Evolutionary conservation across 768 basidiomycete species (phyloP), one percentile per base, ranked within the genome.

Genomic region (Naganishia vaughanmartiniae): DNA sequence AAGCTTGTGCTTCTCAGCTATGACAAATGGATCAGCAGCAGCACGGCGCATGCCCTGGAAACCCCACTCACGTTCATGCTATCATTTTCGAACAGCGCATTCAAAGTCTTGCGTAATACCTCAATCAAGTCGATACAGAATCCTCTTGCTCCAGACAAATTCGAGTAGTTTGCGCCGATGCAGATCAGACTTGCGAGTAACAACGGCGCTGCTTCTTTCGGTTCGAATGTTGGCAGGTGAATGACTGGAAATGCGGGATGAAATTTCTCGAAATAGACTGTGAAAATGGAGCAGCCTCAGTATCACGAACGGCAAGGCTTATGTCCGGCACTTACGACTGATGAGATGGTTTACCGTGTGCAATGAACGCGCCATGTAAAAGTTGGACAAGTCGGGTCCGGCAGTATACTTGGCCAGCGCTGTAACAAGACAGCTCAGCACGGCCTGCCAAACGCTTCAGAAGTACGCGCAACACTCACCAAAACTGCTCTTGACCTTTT

Each of bases 121-220:
- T 69, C 67, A 31, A 69, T 69, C 67, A 69, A 33, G 42, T 69
- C 67, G 55, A 69, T 57, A 21, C 55, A 56, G 36, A 69, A 69
- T 1, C 55, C 56, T 34, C 67, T 51, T 11, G 67, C 55, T 46
- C 67, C 67, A 9, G 67, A 36, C 26, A 56, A 28, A 34, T 69
- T 57, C 17, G 67, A 69, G 46, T 69, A 69, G 45, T 57, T 57
- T 3, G 67, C 67, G 30, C 67, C 67, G 19, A 69, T 46, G 45
- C 67, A 69, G 7, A 69, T 69, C 26, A 69, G 26, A 26, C 55
- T 57, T 21, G 67, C 67, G 39, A 69, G 55, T 31, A 58, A 34
- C 14, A 69, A 42, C 17, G 67, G 67, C 14, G 67, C 55, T 19
- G 67, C 55, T 26, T 69, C 55, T 42, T 34, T 28, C 14, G 67